These are phyloP conservation scores for Phytophthora nicotianae DNA, from an alignment of 352 stramenopile genomes.

Conservation along the genomic window DNA sequence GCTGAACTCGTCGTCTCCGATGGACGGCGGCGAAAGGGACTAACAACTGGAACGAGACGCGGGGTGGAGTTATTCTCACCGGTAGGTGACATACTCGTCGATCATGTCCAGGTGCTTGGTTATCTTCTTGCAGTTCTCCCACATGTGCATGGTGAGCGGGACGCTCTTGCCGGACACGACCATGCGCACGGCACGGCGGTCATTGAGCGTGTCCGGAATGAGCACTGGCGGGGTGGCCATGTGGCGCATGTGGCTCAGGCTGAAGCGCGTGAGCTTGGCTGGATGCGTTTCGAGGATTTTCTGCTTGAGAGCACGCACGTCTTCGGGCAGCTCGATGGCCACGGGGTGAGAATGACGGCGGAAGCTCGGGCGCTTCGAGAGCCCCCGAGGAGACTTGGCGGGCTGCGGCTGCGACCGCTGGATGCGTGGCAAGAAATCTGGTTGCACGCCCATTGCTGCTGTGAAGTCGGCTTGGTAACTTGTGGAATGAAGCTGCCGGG, in stretches of 20 bases:
- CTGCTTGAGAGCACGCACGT: slow-evolving; percentile 52
- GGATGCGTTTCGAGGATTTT: slow-evolving; percentile 52
- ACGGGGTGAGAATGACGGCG: slow-evolving; percentile 22
- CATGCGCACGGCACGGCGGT: slow-evolving; percentile 37
- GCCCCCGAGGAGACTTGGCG: slow-evolving; percentile 25
- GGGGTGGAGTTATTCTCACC: slow-evolving; percentile 15
- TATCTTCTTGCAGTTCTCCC: slow-evolving; percentile 47
- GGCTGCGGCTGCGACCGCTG: slow-evolving; percentile 28
- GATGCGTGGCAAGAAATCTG: slow-evolving; percentile 26
- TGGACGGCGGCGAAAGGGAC: slow-evolving; percentile 12
- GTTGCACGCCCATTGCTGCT: slow-evolving; percentile 38
- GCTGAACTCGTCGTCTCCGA: background rate
- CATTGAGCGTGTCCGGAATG: slow-evolving; percentile 48
- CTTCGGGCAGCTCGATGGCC: slow-evolving; percentile 37
- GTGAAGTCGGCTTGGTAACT: slow-evolving; percentile 19
- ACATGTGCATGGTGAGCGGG: slow-evolving; percentile 55
- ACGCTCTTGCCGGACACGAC: slow-evolving; percentile 54
- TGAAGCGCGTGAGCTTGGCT: slow-evolving; percentile 54
- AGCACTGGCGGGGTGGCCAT: slow-evolving; percentile 51
- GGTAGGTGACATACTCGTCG: slow-evolving; percentile 53
- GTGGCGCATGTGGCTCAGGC: slow-evolving; percentile 55
- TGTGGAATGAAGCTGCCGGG: slow-evolving; percentile 29
- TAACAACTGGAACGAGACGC: slow-evolving; percentile 9
- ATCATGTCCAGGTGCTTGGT: slow-evolving; percentile 52
- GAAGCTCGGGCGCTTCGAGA: slow-evolving; percentile 35